Evolutionary conservation across 2,329 filamentous ascomycete genomes (phyloP), one percentile per base, ranked within the genome.

Genomic region (Nemania abortiva): DNA sequence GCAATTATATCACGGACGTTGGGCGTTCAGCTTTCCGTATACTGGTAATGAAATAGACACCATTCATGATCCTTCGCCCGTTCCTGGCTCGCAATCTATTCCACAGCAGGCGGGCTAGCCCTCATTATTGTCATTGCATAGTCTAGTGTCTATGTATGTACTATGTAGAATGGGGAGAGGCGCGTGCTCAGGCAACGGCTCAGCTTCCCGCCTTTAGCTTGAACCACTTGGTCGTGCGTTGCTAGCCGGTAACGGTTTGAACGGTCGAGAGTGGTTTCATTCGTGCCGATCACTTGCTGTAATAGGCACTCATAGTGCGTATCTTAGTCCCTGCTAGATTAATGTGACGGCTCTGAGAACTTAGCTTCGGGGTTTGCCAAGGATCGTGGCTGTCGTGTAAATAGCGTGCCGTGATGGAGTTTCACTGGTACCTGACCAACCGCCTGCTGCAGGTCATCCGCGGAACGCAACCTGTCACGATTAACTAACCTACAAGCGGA

Each of bases 201-300:
- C 42, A 59, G n/a, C 45, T 22, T 60, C n/a, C 29, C n/a, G 47
- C 27, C 6, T 49, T n/a, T 50, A 37, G 31, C n/a, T 34, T 59
- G 42, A 22, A 29, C 15, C 45, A 13, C 56, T 47, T 47, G 18
- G 22, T 20, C 24, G 18, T 27, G 22, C 45, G n/a, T 13, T 57
- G 34, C 20, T 45, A n/a, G 54, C 37, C 4, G 27, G 34, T 29
- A 18, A 24, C 7, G 20, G 24, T 29, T 20, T 18, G 24, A 37
- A 58, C 15, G n/a, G 57, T 27, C 5, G 20, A 34, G 24, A 9
- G 56, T 59, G 18, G 18, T 47, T 47, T 47, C 6, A 18, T 20
- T 47, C 2, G 42, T 7, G 42, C 42, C 15, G 45, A 22, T 31
- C 29, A 9, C 5, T 45, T 59, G 27, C 18, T 58, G 13, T 27